These are phyloP conservation scores for Auricularia cornea DNA, from an alignment of 768 basidiomycete species.

Conservation along the genomic window DNA sequence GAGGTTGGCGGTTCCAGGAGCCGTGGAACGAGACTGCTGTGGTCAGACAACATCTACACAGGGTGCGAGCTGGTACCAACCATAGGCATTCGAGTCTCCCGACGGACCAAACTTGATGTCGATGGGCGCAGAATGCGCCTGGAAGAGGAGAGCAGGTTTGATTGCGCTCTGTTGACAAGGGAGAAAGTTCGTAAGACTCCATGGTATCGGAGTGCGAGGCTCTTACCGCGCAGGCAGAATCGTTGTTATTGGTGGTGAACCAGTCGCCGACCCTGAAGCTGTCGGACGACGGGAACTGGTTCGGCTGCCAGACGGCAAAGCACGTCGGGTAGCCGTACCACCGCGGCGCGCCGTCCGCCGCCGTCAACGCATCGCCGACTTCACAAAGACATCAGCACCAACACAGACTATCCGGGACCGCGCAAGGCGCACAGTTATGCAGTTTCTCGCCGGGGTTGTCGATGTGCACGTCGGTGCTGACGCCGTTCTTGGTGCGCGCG, in stretches of 20 bases:
- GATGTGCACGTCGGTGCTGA: neutral
- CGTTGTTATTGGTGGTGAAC: neutral
- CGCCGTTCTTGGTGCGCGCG: neutral
- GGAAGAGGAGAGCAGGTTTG: neutral
- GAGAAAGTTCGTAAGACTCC: neutral
- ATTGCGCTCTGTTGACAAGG: neutral
- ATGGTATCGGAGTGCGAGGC: too few species aligned
- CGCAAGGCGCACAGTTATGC: neutral
- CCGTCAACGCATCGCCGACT: neutral
- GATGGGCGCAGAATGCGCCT: conserved; percentile 5
- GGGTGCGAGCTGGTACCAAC: neutral
- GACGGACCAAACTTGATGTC: conserved; percentile 2
- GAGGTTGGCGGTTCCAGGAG: conserved; percentile 5
- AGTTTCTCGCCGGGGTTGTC: neutral
- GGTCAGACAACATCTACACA: neutral
- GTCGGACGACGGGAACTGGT: neutral
- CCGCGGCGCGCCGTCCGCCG: neutral
- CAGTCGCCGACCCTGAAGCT: neutral
- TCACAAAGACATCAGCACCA: neutral
- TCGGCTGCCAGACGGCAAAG: neutral
- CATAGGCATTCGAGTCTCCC: neutral
- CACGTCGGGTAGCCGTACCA: neutral
- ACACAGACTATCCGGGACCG: too few species aligned
- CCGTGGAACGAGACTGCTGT: conserved; percentile 4
- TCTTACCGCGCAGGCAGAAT: neutral